phyloP scores from a whole-genome alignment of 768 basidiomycete species.

The Boletus rubescentipes region DNA sequence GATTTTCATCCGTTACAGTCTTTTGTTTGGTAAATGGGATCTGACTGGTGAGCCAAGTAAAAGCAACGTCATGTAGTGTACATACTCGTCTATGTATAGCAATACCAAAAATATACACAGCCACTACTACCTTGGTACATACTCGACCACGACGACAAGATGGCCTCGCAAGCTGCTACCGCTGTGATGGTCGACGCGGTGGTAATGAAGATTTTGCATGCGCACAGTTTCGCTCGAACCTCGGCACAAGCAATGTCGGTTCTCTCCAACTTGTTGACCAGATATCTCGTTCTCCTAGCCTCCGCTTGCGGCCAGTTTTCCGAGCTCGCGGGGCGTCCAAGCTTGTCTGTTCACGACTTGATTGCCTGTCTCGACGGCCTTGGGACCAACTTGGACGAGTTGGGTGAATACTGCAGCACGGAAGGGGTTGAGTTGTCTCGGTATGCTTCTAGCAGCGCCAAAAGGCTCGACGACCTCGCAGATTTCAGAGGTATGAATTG shows the following conservation, averaged over 20 bases:
- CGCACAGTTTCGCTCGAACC: conserved; percentile 73
- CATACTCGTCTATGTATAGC: neutral
- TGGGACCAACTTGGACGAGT: conserved; percentile 68
- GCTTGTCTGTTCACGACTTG: conserved; percentile 58
- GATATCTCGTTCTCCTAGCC: conserved; percentile 67
- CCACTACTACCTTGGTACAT: neutral
- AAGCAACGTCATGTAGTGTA: no score
- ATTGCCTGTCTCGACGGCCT: conserved; percentile 70
- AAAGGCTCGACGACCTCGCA: conserved; percentile 68
- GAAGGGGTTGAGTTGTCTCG: conserved; percentile 70
- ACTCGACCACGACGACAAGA: conserved; percentile 1
- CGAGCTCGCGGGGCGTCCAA: conserved; percentile 68
- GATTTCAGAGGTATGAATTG: conserved; percentile 65
- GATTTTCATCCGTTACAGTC: conserved; percentile 13
- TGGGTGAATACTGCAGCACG: conserved; percentile 60
- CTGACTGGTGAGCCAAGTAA: conserved; percentile 20
- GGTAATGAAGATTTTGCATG: conserved; percentile 69
- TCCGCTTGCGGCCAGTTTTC: conserved; percentile 71
- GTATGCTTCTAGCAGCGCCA: conserved; percentile 61
- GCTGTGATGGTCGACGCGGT: conserved; percentile 66
- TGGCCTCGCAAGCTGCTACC: conserved; percentile 43
- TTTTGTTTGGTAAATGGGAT: conserved; percentile 50
- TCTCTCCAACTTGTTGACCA: conserved; percentile 72
- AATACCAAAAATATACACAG: conserved; percentile 7
- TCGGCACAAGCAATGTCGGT: conserved; percentile 70